These are phyloP conservation scores for Phytophthora ohioensis DNA, from an alignment of 352 stramenopile species.

Conservation along the genomic window DNA sequence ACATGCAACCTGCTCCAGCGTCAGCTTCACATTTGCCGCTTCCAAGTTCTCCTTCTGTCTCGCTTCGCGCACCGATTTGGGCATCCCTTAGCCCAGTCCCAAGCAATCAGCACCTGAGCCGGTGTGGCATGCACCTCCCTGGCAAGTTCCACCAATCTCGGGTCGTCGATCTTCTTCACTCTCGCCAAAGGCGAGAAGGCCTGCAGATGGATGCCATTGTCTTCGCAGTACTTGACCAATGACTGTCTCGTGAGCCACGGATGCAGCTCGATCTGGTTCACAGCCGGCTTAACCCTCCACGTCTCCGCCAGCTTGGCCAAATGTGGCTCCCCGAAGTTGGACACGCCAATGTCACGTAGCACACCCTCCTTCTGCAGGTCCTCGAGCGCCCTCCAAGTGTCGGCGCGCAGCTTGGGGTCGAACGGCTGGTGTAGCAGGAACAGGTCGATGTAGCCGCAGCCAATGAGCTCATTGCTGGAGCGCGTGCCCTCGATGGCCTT, in stretches of 20 bases:
- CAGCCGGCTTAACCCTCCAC: constrained; percentile 56
- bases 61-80: constrained; percentile 53
- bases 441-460: constrained; percentile 81
- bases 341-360: constrained; percentile 85
- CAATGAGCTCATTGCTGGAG: constrained; percentile 64
- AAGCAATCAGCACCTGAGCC: constrained; percentile 60
- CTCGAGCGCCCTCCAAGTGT: constrained; percentile 52
- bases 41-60: constrained; percentile 64
- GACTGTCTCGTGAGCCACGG: constrained; percentile 64
- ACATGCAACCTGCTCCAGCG: constrained; percentile 36
- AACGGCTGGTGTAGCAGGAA: constrained; percentile 78
- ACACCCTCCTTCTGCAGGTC: constrained; percentile 56
- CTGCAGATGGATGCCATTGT: constrained; percentile 50
- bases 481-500: constrained; percentile 58
- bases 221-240: constrained; percentile 64
- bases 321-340: constrained; percentile 84
- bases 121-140: constrained; percentile 40
- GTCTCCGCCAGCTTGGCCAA: constrained; percentile 72
- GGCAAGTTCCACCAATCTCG: constrained; percentile 46
- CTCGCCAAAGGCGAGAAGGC: constrained; percentile 60
- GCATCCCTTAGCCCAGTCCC: constrained; percentile 53
- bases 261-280: constrained; percentile 85
- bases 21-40: constrained; percentile 46
- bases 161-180: constrained; percentile 52
- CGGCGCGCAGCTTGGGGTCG: constrained; percentile 46